phyloP scores from a whole-genome alignment of 2,329 filamentous ascomycete species.

The Seiridium cupressi region DNA sequence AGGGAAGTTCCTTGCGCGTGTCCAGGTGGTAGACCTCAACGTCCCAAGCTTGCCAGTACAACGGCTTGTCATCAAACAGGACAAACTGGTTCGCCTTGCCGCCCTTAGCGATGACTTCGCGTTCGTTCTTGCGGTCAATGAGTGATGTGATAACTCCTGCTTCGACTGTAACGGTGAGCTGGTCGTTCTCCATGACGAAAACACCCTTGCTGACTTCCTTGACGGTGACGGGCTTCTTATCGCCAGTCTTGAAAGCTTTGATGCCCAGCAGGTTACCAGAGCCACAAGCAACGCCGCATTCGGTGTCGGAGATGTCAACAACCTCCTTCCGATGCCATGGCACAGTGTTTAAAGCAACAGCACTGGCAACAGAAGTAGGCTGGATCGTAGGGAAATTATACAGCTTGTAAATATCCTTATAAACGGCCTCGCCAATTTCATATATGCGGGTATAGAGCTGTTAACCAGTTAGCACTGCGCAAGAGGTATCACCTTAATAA shows the following conservation, averaged over 20 bases:
- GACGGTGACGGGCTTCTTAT: slow-evolving; percentile 49
- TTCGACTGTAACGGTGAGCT: slow-evolving; percentile 71
- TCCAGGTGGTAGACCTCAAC: slow-evolving; percentile 95
- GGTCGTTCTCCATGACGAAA: slow-evolving; percentile 77
- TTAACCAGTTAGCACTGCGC: slow-evolving; percentile 19
- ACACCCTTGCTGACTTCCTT: slow-evolving; percentile 54
- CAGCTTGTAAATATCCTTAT: slow-evolving; percentile 66
- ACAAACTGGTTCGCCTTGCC: slow-evolving; percentile 88
- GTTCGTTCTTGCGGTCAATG: slow-evolving; percentile 68
- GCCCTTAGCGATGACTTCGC: slow-evolving; percentile 73
- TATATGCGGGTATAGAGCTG: slow-evolving; percentile 82
- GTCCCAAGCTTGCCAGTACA: slow-evolving; percentile 98
- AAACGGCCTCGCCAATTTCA: slow-evolving; percentile 67
- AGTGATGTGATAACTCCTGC: slow-evolving; percentile 81
- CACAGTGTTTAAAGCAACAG: slow-evolving; percentile 77
- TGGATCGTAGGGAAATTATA: slow-evolving; percentile 59
- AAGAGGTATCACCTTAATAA: background rate
- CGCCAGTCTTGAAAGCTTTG: slow-evolving; percentile 49
- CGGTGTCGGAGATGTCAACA: slow-evolving; percentile 57
- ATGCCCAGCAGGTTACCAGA: slow-evolving; percentile 51
- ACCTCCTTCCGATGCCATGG: slow-evolving; percentile 81
- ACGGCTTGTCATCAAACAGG: slow-evolving; percentile 93
- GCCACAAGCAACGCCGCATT: slow-evolving; percentile 56
- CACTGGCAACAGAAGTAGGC: slow-evolving; percentile 39
- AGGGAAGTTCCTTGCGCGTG: slow-evolving; percentile 73